A percentile compares a stretch with the other conserved stretches of the same genome.
phyloP scores from a whole-genome alignment of 225 moss, liverwort and hornwort species.

The Takakia lepidozioides region DNA sequence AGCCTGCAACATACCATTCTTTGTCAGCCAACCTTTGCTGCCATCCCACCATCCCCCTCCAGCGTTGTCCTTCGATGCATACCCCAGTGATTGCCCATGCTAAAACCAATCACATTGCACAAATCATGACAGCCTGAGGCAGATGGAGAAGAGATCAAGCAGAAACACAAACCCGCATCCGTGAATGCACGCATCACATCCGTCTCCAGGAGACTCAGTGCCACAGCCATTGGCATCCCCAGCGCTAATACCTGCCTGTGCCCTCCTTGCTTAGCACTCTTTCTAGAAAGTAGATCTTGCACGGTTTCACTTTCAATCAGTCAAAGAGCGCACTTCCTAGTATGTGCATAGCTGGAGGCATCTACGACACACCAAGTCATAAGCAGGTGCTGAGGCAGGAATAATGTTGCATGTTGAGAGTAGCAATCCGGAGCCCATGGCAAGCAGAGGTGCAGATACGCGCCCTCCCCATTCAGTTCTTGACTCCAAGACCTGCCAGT shows the following conservation, averaged over 20 bases:
- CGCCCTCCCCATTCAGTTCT: slow-evolving; percentile 69
- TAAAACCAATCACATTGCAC: too few species aligned
- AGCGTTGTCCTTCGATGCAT: too few species aligned
- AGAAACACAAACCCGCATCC: slow-evolving; percentile 45
- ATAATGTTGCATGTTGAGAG: slow-evolving; percentile 60
- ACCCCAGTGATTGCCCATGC: too few species aligned
- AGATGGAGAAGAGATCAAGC: too few species aligned
- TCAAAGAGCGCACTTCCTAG: background rate
- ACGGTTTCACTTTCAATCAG: slow-evolving; percentile 4
- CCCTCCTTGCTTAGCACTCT: slow-evolving; percentile 20
- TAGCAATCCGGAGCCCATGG: slow-evolving; percentile 69
- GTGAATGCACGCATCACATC: slow-evolving; percentile 78
- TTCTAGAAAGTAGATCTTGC: background rate
- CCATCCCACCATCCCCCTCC: too few species aligned
- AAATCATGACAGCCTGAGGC: too few species aligned
- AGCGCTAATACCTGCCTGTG: slow-evolving; percentile 69
- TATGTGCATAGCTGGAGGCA: background rate
- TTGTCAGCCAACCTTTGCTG: too few species aligned
- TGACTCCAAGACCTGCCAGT: slow-evolving; percentile 58
- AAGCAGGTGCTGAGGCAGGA: slow-evolving; percentile 66
- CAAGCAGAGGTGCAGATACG: slow-evolving; percentile 81
- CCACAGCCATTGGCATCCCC: slow-evolving; percentile 88
- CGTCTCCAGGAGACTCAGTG: slow-evolving; percentile 84
- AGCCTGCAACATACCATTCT: too few species aligned
- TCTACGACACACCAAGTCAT: slow-evolving; percentile 52